Base-by-base conservation (phyloP, 257 asterid genomes). In the Nicotiana attenuata region DNA sequence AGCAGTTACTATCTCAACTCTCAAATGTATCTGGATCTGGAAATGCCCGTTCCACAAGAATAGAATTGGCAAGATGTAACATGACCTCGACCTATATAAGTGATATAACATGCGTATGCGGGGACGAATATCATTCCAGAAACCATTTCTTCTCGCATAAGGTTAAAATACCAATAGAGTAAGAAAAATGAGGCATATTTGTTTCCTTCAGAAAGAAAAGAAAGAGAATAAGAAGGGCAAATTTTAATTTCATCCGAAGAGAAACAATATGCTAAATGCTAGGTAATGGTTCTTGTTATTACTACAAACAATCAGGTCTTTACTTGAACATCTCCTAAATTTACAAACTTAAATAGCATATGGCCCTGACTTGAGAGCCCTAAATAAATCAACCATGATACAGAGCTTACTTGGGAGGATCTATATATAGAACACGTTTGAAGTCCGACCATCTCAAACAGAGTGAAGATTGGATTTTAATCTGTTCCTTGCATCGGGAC, bases 401-500 rank as follows among this genome's bases (percentile, higher is more conserved):
- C 85, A 82, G 59, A 86, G 85, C 63, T 84, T 65, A 83, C 56
- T 80, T 47, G 31, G 81, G 65, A 73, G 61, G 78, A 68, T 65
- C 24, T 35, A 84, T 55, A 82, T 57, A 77, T 80, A 81, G 80
- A 81, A 68, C 81, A 83, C 83, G 82, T 78, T 83, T 82, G 55
- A 60, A 59, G 84, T 71, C 77, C 78, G 59, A 52, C 14, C 77
- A 59, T 83, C 65, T 82, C 83, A 73, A 57, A 28, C 76, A 56
- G 81, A 85, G 66, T 64, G 17, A 35, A 3, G 60, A 31, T 81
- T 81, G 41, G 16, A 29, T 77, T 78, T 87, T 87, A 90, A 24
- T 90, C 96, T 86, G 87, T 80, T 84, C 96, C 89, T 80, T 68
- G 92, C 94, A 88, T 89, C 33, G 85, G 92, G 65, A 90, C 86